Evolutionary conservation across 2,329 filamentous ascomycete species (phyloP), one percentile per base, ranked within the genome.

Genomic region (Neofusicoccum parvum): DNA sequence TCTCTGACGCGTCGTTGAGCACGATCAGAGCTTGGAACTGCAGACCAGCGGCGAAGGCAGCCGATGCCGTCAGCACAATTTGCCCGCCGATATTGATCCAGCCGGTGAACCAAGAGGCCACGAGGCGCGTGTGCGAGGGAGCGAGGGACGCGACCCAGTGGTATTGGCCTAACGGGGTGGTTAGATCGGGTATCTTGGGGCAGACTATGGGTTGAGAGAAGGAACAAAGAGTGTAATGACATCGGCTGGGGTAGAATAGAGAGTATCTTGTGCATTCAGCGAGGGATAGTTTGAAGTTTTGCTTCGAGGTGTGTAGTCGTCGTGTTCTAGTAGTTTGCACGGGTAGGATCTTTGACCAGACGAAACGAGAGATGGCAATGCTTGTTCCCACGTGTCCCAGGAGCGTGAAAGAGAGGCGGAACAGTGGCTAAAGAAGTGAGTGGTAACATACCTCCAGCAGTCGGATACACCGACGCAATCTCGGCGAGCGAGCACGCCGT

Each of bases 391-490:
- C 27, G 6, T 32, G 27, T 32, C 27, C 27, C 27, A 32, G 27
- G 27, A 7, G 27, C 27, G 27, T 32, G 27, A 7, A 7, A 32
- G 27, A 32, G 27, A 32, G 27, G 6, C 6, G 27, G 6, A 7
- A 32, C 5, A 7, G 27, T 32, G 27, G 7, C 6, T 32, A 75
- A 20, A 10, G 90, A 91, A 78, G 90, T 90, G 48, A 90, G 88
- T 67, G 67, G 39, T 5, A 6, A 45, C 53, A 17, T 45, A 59
- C 54, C 71, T 74, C 88, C 89, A 49, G 88, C 88, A 6, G 88
- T 91, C n/a, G 89, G 89, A 71, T 89, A 91, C 37, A 90, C 86
- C 68, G 86, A 89, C 64, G 88, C 90, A 71, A 92, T 89, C 78
- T 92, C 89, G 67, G 87, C 87, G 17, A 91, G 81, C 20, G 88